Evolutionary conservation across 2,329 filamentous ascomycete species (phyloP), one percentile per base, ranked within the genome.

Genomic region (Ceratocystis albifundus): DNA sequence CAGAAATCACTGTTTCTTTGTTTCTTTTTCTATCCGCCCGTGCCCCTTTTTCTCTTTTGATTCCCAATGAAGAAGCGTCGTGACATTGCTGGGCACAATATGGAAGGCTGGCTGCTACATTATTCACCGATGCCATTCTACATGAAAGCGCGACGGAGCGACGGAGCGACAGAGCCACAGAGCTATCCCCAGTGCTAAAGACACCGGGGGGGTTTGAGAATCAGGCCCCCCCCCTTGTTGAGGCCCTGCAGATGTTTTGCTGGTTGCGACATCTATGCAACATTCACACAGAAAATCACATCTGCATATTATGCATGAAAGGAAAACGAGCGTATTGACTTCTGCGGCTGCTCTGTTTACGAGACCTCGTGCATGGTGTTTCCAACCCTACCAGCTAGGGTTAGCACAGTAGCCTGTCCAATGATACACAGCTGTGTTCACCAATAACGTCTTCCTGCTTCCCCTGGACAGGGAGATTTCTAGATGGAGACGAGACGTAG

Each of bases 71-170:
- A 59, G 17, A 59, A 36, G 28, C 17, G 28, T 36, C n/a, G 30
- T 59, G 28, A 59, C n/a, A n/a, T 36, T 59, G 55, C 55, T 36
- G n/a, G 25, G 20, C 28, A n/a, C 30, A 36, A 59, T 59, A 15
- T 36, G 32, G n/a, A 59, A 59, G 55, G 55, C 32, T 59, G 55
- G 55, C 36, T 41, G 12, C 36, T 59, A 8, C 55, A n/a, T 17
- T n/a, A 22, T 36, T 53, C 22, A 12, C 48, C 22, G 22, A 22
- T 53, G 36, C 36, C 48, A 53, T 28, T 15, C 20, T 4, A 48
- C 45, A 53, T 1, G 25, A 53, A 7, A 28, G 48, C 22, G 48
- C 48, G 48, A 53, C 25, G 15, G 48, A 53, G 22, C 48, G 20
- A 25, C 10, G 7, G 22, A 25, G 3, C 36, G 48, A 53, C 25